Evolutionary conservation across 768 basidiomycete species (phyloP), one percentile per base, ranked within the genome.

Genomic region (Hygrophorus pudorinus): DNA sequence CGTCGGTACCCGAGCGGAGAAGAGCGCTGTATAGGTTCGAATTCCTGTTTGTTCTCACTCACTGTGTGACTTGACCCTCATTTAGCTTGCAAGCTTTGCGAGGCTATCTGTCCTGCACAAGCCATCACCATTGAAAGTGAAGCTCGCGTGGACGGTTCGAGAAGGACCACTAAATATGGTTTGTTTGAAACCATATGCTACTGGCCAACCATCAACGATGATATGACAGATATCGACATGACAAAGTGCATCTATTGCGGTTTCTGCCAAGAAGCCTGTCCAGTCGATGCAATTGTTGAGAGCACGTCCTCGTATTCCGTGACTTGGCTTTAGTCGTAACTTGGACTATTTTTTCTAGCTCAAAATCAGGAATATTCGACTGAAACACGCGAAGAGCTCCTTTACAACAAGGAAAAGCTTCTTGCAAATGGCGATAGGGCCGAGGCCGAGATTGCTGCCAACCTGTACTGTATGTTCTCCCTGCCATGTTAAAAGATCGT

Each of bases 231-330:
- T 66, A 92, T 98, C 56, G 96, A 99, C 63, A 99, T 99, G 96
- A 99, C 96, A 48, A 98, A 93, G 73, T 98, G 96, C 67, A 99
- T 99, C 58, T 99, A 99, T 72, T 99, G 96, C 65, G 96, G 96
- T 43, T 98, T 97, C 74, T 98, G 96, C 64, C 94, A 98, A 65
- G 96, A 98, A 67, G 96, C 96, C 24, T 99, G 96, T 62, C 96
- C 96, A 2, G 96, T 98, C 46, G 96, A 98, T 65, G 96, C 96
- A 48, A 98, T 99, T 55, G 96, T 99, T 44, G 96, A 98, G 71
- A 94, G 93, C 94, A 59, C 52, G 89, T 69, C 33, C 41, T 18
- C 18, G 37, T 41, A 13, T 44, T 14, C 14, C 10, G 5, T 37
- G 17, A 30, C 42, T n/a, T 34, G 18, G 35, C 11, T 38, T 42